Conservation (phyloP, 1,139 yeast species). For the Entelexis paramagnoliae region DNA sequence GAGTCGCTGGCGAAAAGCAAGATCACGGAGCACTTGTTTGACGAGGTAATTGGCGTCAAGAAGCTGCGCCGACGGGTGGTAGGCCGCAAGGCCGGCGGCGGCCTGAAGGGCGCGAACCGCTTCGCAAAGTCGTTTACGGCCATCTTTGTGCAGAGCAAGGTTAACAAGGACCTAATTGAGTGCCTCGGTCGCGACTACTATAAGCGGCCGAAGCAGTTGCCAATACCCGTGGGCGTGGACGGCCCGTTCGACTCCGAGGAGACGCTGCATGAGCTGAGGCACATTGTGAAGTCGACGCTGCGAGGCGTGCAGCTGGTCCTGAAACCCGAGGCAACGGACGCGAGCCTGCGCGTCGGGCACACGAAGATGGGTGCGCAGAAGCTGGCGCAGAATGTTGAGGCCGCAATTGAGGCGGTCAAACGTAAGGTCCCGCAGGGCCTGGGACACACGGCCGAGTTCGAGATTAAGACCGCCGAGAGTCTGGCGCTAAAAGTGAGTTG, state of each 20-base stretch:
- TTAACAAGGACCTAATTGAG: conserved; percentile 21
- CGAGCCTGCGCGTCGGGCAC: conserved; percentile 23
- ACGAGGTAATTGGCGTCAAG: conserved; percentile 25
- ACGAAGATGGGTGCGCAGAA: conserved; percentile 22
- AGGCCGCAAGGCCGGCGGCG: conserved; percentile 17
- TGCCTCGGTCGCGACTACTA: conserved; percentile 22
- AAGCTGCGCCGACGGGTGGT: conserved; percentile 24
- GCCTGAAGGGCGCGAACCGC: conserved; percentile 17
- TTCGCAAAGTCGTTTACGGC: conserved; percentile 21
- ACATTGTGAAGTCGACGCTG: conserved; percentile 8
- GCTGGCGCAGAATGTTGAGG: conserved; percentile 21
- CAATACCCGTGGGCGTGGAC: conserved; percentile 18
- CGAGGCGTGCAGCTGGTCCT: conserved; percentile 23
- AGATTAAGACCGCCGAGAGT: conserved; percentile 24
- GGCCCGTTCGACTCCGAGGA: conserved; percentile 9
- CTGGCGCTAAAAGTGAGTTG: conserved; percentile 14
- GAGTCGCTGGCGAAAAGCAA: conserved; percentile 8
- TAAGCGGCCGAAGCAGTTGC: conserved; percentile 21
- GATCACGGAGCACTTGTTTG: conserved; percentile 18
- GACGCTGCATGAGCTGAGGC: conserved; percentile 15
- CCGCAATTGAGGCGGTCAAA: conserved; percentile 13
- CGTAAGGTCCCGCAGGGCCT: conserved; percentile 16
- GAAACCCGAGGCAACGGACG: conserved; percentile 14
- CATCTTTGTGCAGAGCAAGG: conserved; percentile 23
- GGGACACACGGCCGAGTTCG: conserved; percentile 17